Percentiles rank a stretch among this genome's conserved stretches.
Evolutionary conservation across 768 basidiomycete species (phyloP).

Genomic region (Asterophora lycoperdoides): DNA sequence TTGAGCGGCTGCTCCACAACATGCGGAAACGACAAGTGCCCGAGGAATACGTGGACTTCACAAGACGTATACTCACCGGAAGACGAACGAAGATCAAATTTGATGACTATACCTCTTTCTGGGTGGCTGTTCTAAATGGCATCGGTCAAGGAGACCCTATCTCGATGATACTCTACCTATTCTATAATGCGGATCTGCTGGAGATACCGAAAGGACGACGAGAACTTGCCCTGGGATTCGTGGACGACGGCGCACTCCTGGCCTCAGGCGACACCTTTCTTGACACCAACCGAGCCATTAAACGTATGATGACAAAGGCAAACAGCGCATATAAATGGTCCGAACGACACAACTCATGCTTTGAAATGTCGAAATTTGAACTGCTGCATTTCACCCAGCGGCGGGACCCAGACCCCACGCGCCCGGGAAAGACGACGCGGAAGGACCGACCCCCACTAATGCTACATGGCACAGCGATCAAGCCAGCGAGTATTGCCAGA

Average conservation of each 20-base stretch:
- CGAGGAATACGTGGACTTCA: conserved; percentile 12
- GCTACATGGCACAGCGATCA: no score
- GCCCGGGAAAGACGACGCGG: no score
- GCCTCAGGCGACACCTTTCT: no score
- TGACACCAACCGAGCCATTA: no score
- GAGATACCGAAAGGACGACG: conserved; percentile 8
- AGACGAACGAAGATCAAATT: conserved; percentile 21
- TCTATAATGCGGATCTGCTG: conserved; percentile 21
- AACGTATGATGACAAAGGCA: conserved; percentile 14
- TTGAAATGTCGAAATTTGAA: no score
- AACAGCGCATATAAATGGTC: background rate
- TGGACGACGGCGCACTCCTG: no score
- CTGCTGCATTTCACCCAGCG: no score
- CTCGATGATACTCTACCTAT: conserved; percentile 25
- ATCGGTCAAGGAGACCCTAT: no score
- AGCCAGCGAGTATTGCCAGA: no score
- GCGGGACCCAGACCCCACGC: no score
- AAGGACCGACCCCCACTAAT: no score
- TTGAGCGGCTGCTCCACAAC: conserved; percentile 18
- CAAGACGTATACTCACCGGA: conserved; percentile 14
- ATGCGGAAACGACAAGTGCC: conserved; percentile 21
- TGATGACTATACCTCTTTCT: conserved; percentile 22
- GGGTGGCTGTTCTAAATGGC: conserved; percentile 15
- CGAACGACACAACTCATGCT: background rate
- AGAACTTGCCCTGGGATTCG: conserved; percentile 10